Evolutionary conservation across 169 alveolate genomes (phyloP), one percentile per base, ranked within the genome.

Genomic region (Plasmodium vinckei): DNA sequence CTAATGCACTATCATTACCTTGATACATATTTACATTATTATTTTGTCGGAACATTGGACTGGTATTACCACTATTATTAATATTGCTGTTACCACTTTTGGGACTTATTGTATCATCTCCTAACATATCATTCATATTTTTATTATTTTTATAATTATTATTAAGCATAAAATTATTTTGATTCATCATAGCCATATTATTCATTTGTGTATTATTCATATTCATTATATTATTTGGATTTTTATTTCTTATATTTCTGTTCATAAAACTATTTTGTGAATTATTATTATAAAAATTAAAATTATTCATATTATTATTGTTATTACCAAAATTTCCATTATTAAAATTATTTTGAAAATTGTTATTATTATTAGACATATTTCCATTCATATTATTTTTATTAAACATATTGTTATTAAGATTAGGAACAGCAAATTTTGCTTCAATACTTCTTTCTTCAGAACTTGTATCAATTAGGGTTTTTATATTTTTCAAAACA

Each of bases 401-500:
- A 10, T 21, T 68, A 54, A 21, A 1, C 3, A 23, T 21, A 64
- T 75, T 75, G 19, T 25, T 75, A 63, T 64, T 75, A 21, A 77
- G 79, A 77, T 77, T 77, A 9, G 89, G 89, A 5, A 77, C 89
- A 47, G 89, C 89, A 53, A 77, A 77, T 15, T 77, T 77, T 3
- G 89, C 89, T 33, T 77, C 89, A 21, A 77, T 77, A 39, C 61
- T 77, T 42, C 65, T 77, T 27, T 77, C 89, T 46, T 77, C 79
- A 10, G 44, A 27, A 57, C 64, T 77, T 3, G 89, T 77, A 9
- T 77, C 89, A 12, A 77, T 65, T 46, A 77, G 9, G 25, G 19
- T 77, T 46, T 77, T 77, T 4, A 77, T 77, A 65, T 77, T 77
- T 68, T 54, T 77, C 54, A 77, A 77, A 70, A 77, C 89, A 65